Evolutionary conservation across 2,329 filamentous ascomycete genomes (phyloP), one percentile per base, ranked within the genome.

Genomic region (Paramyrothecium sp.): DNA sequence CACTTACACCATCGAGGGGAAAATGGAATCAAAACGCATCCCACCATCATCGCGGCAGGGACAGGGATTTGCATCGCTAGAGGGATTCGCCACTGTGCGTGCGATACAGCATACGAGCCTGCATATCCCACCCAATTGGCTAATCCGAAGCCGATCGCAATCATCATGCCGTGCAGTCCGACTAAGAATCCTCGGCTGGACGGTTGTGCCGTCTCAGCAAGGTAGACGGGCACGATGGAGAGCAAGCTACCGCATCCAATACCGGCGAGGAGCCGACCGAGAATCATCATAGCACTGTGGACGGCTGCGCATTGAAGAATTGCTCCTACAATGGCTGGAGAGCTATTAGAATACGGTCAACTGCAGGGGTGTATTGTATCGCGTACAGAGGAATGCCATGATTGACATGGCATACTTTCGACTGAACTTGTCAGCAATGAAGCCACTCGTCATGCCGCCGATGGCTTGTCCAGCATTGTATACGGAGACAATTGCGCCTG

Each of bases 61-160:
- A 50, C 16, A 50, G 48, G 48, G 13, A 50, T 20, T 59, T 75
- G 71, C 11, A 68, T 66, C 17, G 65, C 71, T 8, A 74, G 63
- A 4, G 70, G 70, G 12, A 73, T 64, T 1, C 70, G 63, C 73
- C 73, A 75, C 56, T 73, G 70, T 1, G 62, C 53, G 51, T 70
- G 63, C 0, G 69, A 67, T 12, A 58, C 23, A 5, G 67, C 67
- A 53, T 68, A 74, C 2, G 65, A 64, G 13, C 73, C 68, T 2
- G 66, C 70, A 55, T 73, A 76, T 3, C 74, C 75, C 49, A 78
- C 70, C 73, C 74, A 78, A 51, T 71, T 72, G 1, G 73, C 75
- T 11, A 64, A 54, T 58, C 74, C 71, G 52, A 70, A 76, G 4
- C 75, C 76, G 7, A 73, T 55, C 1, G 71, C 65, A 23, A 72